Percentiles rank a stretch among this genome's conserved stretches.
Conservation (phyloP, 2,329 filamentous ascomycete species). For the Phoma herbarum region DNA sequence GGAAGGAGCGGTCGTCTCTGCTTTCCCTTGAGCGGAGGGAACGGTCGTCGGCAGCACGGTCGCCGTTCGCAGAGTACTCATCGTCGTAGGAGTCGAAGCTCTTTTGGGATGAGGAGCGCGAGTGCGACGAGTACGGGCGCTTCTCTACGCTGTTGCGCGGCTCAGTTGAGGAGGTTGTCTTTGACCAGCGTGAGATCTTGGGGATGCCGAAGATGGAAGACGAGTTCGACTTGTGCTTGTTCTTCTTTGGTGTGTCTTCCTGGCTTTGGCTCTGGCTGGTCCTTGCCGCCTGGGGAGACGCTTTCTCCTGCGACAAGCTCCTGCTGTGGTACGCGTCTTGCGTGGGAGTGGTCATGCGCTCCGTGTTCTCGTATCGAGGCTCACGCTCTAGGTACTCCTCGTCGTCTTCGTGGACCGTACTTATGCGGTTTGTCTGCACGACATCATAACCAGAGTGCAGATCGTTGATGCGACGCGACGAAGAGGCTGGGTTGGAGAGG, state of each 20-base stretch:
- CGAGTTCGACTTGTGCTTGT: constrained; percentile 87
- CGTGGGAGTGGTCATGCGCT: constrained; percentile 68
- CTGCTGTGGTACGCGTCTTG: constrained; percentile 58
- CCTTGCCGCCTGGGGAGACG: constrained; percentile 63
- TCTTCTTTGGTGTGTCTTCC: constrained; percentile 78
- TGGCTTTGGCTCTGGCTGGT: constrained; percentile 64
- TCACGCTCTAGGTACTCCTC: constrained; percentile 75
- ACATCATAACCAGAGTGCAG: constrained; percentile 62
- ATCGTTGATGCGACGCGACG: constrained; percentile 55
- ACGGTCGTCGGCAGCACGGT: constrained; percentile 47
- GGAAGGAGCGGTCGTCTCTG: constrained; percentile 21
- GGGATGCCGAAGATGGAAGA: constrained; percentile 78
- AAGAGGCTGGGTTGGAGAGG: constrained; percentile 66
- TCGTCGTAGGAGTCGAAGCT: constrained; percentile 69
- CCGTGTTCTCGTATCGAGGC: constrained; percentile 67
- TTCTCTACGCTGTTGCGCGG: constrained; percentile 72
- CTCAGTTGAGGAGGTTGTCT: constrained; percentile 90
- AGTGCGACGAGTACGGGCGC: constrained; percentile 70
- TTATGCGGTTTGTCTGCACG: constrained; percentile 78
- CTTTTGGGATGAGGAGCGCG: constrained; percentile 68
- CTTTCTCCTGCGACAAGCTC: constrained; percentile 45
- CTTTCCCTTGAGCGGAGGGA: constrained; percentile 1
- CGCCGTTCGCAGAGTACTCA: constrained; percentile 64
- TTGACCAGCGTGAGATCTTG: constrained; percentile 97
- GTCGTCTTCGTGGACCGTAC: constrained; percentile 83